Evolutionary conservation across 176 grass and related monocot species (phyloP).

Genomic region (Pharus latifolius): DNA sequence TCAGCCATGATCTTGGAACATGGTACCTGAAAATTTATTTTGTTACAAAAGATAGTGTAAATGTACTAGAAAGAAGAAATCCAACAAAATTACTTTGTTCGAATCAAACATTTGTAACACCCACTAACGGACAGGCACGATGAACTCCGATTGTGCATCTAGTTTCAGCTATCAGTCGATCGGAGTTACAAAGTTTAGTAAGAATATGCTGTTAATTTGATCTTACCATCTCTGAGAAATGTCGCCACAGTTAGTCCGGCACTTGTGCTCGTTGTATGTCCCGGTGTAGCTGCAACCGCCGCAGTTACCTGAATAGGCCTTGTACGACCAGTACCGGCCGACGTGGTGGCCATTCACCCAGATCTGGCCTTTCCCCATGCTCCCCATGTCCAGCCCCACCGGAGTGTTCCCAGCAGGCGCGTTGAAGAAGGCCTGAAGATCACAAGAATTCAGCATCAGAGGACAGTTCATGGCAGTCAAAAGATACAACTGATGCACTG

Average conservation of each 20-base stretch:
- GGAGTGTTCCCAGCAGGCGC: conserved; percentile 61
- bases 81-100: not conserved
- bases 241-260: conserved; percentile 58
- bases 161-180: too few relatives aligned
- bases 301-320: conserved; percentile 44
- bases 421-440: conserved; percentile 59
- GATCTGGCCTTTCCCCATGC: conserved; percentile 92
- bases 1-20: conserved; percentile 76
- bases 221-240: conserved; percentile 72
- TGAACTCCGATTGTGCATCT: too few relatives aligned
- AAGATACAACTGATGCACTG: not conserved
- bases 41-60: too few relatives aligned
- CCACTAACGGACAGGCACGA: too few relatives aligned
- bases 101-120: too few relatives aligned
- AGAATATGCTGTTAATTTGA: not conserved
- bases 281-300: conserved; percentile 62
- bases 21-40: conserved; percentile 44
- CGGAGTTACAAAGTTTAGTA: too few relatives aligned
- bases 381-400: conserved; percentile 85
- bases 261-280: conserved; percentile 55
- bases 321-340: conserved; percentile 84
- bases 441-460: not conserved
- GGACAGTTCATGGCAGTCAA: not conserved
- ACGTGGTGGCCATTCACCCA: conserved; percentile 84
- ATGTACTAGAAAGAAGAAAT: not conserved